Percentiles rank a stretch among this genome's conserved stretches.
phyloP scores from a whole-genome alignment of 768 basidiomycete genomes.

The Tulasnella sp. region DNA sequence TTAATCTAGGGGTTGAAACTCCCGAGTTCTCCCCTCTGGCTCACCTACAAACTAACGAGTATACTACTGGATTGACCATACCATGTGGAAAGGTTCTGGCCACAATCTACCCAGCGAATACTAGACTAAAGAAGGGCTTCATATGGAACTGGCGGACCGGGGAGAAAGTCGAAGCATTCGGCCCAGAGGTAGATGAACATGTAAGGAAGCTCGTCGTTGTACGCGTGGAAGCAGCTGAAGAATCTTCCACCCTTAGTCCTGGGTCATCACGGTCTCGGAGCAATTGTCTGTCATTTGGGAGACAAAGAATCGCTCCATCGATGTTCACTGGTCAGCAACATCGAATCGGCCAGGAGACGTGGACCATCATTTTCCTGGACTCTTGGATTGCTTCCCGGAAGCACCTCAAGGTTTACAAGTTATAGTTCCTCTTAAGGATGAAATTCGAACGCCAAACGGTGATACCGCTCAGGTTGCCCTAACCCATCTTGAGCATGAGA shows the following conservation, averaged over 20 bases:
- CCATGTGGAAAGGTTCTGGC: not conserved
- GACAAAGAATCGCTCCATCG: not conserved
- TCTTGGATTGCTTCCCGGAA: not conserved
- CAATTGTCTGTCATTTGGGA: not conserved
- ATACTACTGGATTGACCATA: not conserved
- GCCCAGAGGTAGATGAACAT: not conserved
- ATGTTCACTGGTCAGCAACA: not conserved
- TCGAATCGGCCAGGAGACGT: not conserved
- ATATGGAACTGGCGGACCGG: not conserved
- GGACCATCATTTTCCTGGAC: not conserved
- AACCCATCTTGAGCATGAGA: not conserved
- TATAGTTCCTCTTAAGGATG: not conserved
- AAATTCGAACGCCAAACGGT: not conserved
- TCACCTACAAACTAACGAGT: not conserved
- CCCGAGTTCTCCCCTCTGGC: not conserved
- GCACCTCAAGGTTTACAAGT: not conserved
- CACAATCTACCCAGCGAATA: not conserved
- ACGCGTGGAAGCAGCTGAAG: not conserved
- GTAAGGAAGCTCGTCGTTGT: not conserved
- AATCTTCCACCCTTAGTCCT: not conserved
- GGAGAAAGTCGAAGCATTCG: not conserved
- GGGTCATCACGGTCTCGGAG: not conserved
- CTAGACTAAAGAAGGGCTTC: not conserved
- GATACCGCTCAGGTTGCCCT: not conserved
- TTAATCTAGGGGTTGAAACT: not conserved